Evolutionary conservation across 441 rosid species (phyloP).

Genomic region (Erysimum pusillum): DNA sequence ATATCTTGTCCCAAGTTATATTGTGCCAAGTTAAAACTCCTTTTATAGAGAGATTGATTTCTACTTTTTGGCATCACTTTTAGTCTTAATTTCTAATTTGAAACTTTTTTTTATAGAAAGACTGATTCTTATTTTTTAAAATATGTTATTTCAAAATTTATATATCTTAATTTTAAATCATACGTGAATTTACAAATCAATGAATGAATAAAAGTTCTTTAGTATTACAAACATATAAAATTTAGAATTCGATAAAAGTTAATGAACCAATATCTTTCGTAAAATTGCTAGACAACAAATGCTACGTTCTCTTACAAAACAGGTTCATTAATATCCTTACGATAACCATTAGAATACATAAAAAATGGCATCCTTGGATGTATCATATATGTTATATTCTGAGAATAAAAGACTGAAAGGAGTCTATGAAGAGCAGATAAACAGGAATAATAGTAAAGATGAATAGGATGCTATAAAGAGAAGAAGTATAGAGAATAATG

Average conservation of each 20-base stretch:
- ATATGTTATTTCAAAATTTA: no score
- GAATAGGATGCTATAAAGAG: constrained; percentile 36
- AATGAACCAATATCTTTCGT: background rate
- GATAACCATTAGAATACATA: background rate
- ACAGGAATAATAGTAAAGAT: constrained; percentile 26
- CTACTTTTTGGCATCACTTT: no score
- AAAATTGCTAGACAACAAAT: background rate
- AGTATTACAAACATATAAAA: background rate
- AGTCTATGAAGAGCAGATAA: constrained; percentile 5
- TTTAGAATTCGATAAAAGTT: background rate
- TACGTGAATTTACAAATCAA: no score
- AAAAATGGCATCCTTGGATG: background rate
- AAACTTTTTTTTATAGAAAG: background rate
- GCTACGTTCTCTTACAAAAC: background rate
- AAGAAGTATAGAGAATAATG: constrained; percentile 37
- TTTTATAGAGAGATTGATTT: background rate
- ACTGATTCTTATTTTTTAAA: background rate
- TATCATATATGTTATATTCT: constrained; percentile 14
- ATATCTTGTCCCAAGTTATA: background rate
- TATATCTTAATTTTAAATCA: no score
- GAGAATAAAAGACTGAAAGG: background rate
- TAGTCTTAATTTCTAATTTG: background rate
- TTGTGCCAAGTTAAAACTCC: background rate
- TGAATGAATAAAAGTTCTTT: no score
- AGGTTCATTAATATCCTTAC: background rate